Evolutionary conservation across 441 rosid genomes (phyloP).

Genomic region (Syzygium malaccense): DNA sequence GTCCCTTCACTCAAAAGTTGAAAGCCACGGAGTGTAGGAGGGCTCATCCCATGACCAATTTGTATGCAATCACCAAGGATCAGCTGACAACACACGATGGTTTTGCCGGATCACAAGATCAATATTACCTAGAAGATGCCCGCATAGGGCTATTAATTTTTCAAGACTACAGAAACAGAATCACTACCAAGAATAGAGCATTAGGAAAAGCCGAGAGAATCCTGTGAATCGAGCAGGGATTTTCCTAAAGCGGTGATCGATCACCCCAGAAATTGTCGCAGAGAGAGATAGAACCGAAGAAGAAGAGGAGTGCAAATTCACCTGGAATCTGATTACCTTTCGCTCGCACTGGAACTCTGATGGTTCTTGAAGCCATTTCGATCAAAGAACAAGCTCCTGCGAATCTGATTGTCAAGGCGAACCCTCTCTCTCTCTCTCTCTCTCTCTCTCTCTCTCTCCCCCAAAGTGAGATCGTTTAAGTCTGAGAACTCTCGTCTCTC

Average conservation of each 20-base stretch:
- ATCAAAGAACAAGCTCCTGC: neutral
- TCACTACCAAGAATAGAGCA: neutral
- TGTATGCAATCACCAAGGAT: neutral
- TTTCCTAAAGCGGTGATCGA: neutral
- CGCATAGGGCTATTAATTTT: neutral
- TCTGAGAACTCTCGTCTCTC: neutral
- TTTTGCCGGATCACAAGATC: neutral
- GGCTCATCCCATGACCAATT: neutral
- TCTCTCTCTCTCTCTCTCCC: neutral
- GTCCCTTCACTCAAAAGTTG: too few species aligned
- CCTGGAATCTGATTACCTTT: neutral
- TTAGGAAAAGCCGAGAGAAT: too few species aligned
- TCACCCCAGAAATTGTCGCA: neutral
- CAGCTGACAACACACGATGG: neutral
- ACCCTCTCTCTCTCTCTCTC: neutral
- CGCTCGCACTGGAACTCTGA: fast-evolving
- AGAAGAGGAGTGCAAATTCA: neutral
- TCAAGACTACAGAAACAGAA: neutral
- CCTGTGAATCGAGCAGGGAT: neutral
- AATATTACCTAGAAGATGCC: neutral
- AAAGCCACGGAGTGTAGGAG: neutral
- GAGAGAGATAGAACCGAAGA: neutral
- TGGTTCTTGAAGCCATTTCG: neutral
- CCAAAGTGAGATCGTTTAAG: neutral
- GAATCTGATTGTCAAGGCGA: neutral